These are phyloP conservation scores for Acidiella bohemica DNA, from an alignment of 495 filamentous ascomycete species.

Conservation along the genomic window DNA sequence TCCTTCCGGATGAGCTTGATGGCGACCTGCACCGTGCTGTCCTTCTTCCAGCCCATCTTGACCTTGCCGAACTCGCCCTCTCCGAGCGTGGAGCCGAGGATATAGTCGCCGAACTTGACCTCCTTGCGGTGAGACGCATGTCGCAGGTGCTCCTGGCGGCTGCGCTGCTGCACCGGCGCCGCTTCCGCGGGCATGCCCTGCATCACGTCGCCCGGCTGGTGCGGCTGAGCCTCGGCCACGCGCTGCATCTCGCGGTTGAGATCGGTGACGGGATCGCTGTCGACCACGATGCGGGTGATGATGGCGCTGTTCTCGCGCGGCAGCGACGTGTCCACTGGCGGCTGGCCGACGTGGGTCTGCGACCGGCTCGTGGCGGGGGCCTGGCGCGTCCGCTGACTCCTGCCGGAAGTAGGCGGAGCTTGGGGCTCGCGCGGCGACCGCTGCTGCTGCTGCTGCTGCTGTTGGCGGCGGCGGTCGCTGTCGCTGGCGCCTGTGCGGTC, in stretches of 20 bases:
- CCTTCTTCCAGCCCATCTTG: constrained; percentile 97
- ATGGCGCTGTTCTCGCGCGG: constrained; percentile 55
- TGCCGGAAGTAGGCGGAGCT: constrained; percentile 29
- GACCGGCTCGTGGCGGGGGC: constrained; percentile 32
- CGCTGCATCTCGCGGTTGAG: constrained; percentile 64
- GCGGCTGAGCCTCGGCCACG: constrained; percentile 46
- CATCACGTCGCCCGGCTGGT: constrained; percentile 34
- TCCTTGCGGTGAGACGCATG: constrained; percentile 50
- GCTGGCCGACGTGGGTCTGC: constrained; percentile 30
- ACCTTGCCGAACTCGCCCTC: constrained; percentile 99
- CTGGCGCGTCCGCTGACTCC: constrained; percentile 21
- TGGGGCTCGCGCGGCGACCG: constrained; percentile 27
- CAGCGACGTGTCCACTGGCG: constrained; percentile 33
- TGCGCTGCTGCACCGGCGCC: constrained; percentile 45
- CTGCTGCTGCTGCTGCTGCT: constrained; percentile 26
- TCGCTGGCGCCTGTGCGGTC: constrained; percentile 17
- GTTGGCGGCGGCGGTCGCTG: constrained; percentile 29
- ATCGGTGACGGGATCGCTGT: constrained; percentile 68
- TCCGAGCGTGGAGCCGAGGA: constrained; percentile 89
- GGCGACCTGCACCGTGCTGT: constrained; percentile 85
- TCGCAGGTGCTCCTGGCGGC: constrained; percentile 63
- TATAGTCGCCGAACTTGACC: constrained; percentile 85
- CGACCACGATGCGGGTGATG: constrained; percentile 63
- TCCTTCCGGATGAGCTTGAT: constrained; percentile 97
- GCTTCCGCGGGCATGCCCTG: constrained; percentile 49